Evolutionary conservation across 2,329 filamentous ascomycete species (phyloP).

Genomic region (Shiraia sp.): DNA sequence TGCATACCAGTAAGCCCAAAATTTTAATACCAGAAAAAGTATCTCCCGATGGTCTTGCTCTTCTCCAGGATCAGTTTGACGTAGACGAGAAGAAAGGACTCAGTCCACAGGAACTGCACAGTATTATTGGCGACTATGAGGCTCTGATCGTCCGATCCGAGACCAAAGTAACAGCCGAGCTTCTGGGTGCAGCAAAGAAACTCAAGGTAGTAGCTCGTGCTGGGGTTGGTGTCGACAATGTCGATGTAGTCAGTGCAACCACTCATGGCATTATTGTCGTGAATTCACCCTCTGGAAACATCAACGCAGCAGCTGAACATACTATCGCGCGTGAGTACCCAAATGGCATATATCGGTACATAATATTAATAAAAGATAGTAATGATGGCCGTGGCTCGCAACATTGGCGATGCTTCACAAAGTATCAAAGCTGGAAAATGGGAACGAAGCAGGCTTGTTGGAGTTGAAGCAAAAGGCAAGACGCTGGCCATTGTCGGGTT

Average conservation of each 20-base stretch:
- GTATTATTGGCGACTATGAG: slow-evolving; percentile 72
- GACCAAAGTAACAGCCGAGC: slow-evolving; percentile 73
- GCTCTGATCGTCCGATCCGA: slow-evolving; percentile 80
- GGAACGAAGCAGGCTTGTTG: slow-evolving; percentile 75
- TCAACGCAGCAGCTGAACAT: slow-evolving; percentile 78
- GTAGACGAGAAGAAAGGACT: slow-evolving; percentile 70
- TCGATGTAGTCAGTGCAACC: slow-evolving; percentile 74
- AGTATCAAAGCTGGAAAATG: slow-evolving; percentile 72
- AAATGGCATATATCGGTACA: neutral
- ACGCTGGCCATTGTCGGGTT: slow-evolving; percentile 76
- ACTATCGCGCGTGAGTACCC: slow-evolving; percentile 60
- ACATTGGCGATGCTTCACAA: slow-evolving; percentile 71
- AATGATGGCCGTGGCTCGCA: slow-evolving; percentile 73
- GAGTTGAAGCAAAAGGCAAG: slow-evolving; percentile 78
- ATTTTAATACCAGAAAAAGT: slow-evolving; percentile 80
- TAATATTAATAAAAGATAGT: slow-evolving; percentile 48
- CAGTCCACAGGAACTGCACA: slow-evolving; percentile 63
- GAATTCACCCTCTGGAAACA: slow-evolving; percentile 79
- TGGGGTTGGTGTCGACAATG: slow-evolving; percentile 80
- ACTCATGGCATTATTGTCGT: slow-evolving; percentile 76
- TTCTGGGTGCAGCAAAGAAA: slow-evolving; percentile 68
- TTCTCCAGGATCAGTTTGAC: slow-evolving; percentile 68
- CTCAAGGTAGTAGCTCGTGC: slow-evolving; percentile 79
- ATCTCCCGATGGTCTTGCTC: slow-evolving; percentile 73
- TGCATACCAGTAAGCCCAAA: slow-evolving; percentile 46